A percentile compares a stretch with the other conserved stretches of the same genome.
These are phyloP conservation scores for Yamadazyma aaseri DNA, from an alignment of 1,139 yeast species.

Conservation along the genomic window DNA sequence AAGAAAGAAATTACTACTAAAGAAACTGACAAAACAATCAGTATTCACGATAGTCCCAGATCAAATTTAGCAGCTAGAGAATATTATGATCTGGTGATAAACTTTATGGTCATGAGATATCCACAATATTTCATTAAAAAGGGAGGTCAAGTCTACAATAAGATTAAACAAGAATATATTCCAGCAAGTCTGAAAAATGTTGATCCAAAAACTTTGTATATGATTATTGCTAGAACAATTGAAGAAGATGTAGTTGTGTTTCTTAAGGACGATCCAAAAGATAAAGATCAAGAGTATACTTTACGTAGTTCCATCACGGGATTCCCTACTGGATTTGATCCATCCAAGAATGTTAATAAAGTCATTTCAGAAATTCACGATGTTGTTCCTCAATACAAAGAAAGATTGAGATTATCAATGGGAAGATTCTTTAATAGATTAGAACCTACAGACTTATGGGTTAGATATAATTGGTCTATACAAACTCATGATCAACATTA, in stretches of 20 bases:
- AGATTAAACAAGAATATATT: slow-evolving; percentile 27
- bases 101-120: slow-evolving; percentile 29
- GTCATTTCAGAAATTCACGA: slow-evolving; percentile 40
- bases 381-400: slow-evolving; percentile 43
- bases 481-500: slow-evolving; percentile 34
- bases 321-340: slow-evolving; percentile 46
- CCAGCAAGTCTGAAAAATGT: slow-evolving; percentile 20
- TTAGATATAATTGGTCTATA: slow-evolving; percentile 42
- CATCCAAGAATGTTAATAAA: slow-evolving; percentile 29
- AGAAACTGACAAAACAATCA: slow-evolving; percentile 23
- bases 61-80: slow-evolving; percentile 31
- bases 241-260: slow-evolving; percentile 44
- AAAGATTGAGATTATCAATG: slow-evolving; percentile 36
- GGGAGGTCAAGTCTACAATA: slow-evolving; percentile 21
- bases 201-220: slow-evolving; percentile 22
- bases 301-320: slow-evolving; percentile 37
- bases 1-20: slow-evolving; percentile 21
- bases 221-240: slow-evolving; percentile 26
- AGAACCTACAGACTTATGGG: slow-evolving; percentile 39
- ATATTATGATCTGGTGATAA: slow-evolving; percentile 28
- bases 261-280: slow-evolving; percentile 33
- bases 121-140: slow-evolving; percentile 31
- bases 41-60: slow-evolving; percentile 19
- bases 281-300: slow-evolving; percentile 35
- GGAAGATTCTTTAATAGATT: slow-evolving; percentile 37